phyloP scores from a whole-genome alignment of 768 basidiomycete genomes.

The Pleurotus cornucopiae region DNA sequence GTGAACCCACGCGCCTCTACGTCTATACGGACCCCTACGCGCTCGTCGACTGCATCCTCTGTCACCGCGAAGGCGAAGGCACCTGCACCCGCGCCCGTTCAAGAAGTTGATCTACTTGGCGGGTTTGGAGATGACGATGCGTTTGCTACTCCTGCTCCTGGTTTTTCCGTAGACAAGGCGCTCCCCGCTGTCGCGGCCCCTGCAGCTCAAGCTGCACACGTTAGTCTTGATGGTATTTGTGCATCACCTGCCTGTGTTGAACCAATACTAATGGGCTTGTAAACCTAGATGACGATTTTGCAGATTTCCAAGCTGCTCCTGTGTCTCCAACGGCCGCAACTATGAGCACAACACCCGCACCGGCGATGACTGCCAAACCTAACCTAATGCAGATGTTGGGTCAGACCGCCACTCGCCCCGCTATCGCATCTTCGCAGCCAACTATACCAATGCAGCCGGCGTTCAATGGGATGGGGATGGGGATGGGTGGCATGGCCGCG shows the following conservation, averaged over 20 bases:
- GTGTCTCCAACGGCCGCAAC: slow-evolving; percentile 12
- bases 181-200: slow-evolving; percentile 35
- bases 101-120: slow-evolving; percentile 71
- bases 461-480: slow-evolving; percentile 8
- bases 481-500: slow-evolving; percentile 12
- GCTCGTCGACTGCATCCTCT: slow-evolving; percentile 16
- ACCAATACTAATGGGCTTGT: too few relatives aligned
- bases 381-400: slow-evolving; percentile 47
- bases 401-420: slow-evolving; percentile 8
- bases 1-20: slow-evolving; percentile 25
- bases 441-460: slow-evolving; percentile 4
- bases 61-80: slow-evolving; percentile 28
- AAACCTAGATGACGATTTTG: slow-evolving; percentile 71
- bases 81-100: slow-evolving; percentile 35
- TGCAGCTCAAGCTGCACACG: slow-evolving; percentile 22
- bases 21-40: slow-evolving; percentile 33
- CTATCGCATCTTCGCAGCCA: neutral
- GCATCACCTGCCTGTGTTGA: neutral
- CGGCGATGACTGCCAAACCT: slow-evolving; percentile 28
- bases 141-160: slow-evolving; percentile 23
- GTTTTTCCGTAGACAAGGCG: slow-evolving; percentile 47
- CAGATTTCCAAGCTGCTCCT: slow-evolving; percentile 80
- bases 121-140: slow-evolving; percentile 63
- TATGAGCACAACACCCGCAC: slow-evolving; percentile 19
- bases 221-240: slow-evolving; percentile 38